Evolutionary conservation across 1,139 yeast species (phyloP), one percentile per base, ranked within the genome.

Genomic region (Yamadazyma blattariae): DNA sequence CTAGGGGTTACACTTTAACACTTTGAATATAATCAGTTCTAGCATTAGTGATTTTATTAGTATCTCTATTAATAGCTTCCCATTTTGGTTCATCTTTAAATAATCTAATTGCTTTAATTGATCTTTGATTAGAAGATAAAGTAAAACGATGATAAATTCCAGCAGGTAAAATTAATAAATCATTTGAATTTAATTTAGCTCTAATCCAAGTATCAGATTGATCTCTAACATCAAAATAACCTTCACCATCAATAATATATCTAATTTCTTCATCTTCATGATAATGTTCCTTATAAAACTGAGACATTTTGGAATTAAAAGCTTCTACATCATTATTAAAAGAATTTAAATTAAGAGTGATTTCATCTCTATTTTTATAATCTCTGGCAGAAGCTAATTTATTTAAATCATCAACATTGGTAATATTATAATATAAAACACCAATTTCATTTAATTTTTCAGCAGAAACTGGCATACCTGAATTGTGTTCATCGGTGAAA

Each of bases 211-310:
- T 61, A 50, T 84, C 89, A 27, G 72, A 64, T 14, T 64, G 54
- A 52, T 77, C 81, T 44, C 96, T 74, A 8, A 92, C 89, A 53
- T 92, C 97, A 56, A 92, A 92, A 60, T 77, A 92, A 0, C 98
- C 97, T 42, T 80, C 86, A 8, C 98, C 98, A 19, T 84, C 96
- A 21, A 84, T 57, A 39, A 89, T 77, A 61, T 89, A 90, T 45
- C 98, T 71, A 56, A 92, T 92, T 65, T 92, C 98, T 61, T 92
- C 98, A 57, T 92, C 98, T 57, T 92, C 97, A 57, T 92, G 98
- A 46, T 87, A 70, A 59, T 92, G 98, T 57, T 92, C 97, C 33
- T 77, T 70, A 64, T 83, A 88, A 59, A 90, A 90, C 36, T 62
- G 73, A 42, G 74, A 66, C 62, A 90, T 73, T 58, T 88, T 87